phyloP scores from a whole-genome alignment of 352 stramenopile species.

The Phytophthora foliorum region DNA sequence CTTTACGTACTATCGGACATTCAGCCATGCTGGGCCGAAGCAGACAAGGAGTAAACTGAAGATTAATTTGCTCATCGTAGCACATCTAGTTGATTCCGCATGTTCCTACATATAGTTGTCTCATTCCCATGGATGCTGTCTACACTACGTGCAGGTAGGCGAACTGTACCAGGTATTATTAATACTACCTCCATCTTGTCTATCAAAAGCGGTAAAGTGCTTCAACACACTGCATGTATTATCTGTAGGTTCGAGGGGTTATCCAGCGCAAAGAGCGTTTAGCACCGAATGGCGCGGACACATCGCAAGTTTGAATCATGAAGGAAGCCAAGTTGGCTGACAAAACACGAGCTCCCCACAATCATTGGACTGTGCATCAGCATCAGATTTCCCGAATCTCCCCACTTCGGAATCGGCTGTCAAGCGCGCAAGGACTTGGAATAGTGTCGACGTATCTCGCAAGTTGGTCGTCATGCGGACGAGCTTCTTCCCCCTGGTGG shows the following conservation, averaged over 20 bases:
- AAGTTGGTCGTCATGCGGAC: constrained; percentile 8
- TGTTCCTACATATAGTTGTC: not conserved
- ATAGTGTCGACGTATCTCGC: not conserved
- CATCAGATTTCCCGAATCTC: not conserved
- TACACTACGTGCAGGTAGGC: too few species aligned
- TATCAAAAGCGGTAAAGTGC: not conserved
- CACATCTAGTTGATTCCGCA: not conserved
- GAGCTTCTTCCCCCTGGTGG: constrained; percentile 4
- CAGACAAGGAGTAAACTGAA: constrained; percentile 18
- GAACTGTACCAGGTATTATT: too few species aligned
- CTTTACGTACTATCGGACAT: constrained; percentile 87
- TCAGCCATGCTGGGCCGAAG: constrained; percentile 74
- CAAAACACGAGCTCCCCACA: constrained; percentile 12
- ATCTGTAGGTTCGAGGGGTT: too few species aligned
- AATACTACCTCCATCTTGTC: too few species aligned
- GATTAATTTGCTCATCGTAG: not conserved
- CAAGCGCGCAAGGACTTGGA: not conserved
- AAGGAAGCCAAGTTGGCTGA: constrained; percentile 2
- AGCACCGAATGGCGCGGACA: not conserved
- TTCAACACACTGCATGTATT: too few species aligned
- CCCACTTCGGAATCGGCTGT: constrained; percentile 19
- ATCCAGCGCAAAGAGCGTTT: too few species aligned
- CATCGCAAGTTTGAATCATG: not conserved
- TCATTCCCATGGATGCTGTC: too few species aligned
- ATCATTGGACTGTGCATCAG: constrained; percentile 14